Evolutionary conservation across 1,139 yeast species (phyloP), one percentile per base, ranked within the genome.

Genomic region (Oligophagozyma castellii): DNA sequence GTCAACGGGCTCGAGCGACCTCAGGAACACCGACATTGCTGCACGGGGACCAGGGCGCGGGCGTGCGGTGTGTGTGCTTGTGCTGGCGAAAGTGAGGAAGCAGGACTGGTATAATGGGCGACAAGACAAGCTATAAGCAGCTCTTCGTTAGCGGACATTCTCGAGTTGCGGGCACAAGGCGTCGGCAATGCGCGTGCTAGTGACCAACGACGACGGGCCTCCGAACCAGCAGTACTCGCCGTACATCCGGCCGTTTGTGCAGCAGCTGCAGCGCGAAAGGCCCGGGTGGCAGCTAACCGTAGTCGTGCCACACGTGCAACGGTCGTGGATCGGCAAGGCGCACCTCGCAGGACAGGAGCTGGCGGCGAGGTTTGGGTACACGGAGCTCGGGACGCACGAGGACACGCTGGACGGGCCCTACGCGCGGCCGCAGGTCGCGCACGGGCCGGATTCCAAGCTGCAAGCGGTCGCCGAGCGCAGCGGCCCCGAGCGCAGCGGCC

Each of bases 321-420:
- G 93, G 43, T 84, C 95, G 7, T 89, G 98, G 98, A 86, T 84
- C 35, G 95, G 95, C 22, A 89, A 89, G 53, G 96, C 98, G 8
- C 95, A 86, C 57, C 73, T 86, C 50, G 93, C 95, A 3, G 95
- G 93, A 13, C 69, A 73, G 44, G 70, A 74, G 23, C 63, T 86
- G 29, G 60, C 73, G 2, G 73, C 89, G 3, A 62, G 70, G 7
- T 86, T 74, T 47, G 61, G 79, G 13, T 78, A 74, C 45, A 46
- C 56, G 7, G 36, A 51, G 20, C 67, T 79, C 15, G 53, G 63
- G 46, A 42, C 70, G 35, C 35, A 58, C 43, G 55, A 69, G 23
- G 73, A 75, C 40, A 53, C 62, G 3, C 74, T 53, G 45, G 63
- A 67, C 27, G 95, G 95, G 0, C 95, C 95, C 0, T 80, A 67